Evolutionary conservation across 495 filamentous ascomycete genomes (phyloP), one percentile per base, ranked within the genome.

Genomic region (Podospora tetraspora): DNA sequence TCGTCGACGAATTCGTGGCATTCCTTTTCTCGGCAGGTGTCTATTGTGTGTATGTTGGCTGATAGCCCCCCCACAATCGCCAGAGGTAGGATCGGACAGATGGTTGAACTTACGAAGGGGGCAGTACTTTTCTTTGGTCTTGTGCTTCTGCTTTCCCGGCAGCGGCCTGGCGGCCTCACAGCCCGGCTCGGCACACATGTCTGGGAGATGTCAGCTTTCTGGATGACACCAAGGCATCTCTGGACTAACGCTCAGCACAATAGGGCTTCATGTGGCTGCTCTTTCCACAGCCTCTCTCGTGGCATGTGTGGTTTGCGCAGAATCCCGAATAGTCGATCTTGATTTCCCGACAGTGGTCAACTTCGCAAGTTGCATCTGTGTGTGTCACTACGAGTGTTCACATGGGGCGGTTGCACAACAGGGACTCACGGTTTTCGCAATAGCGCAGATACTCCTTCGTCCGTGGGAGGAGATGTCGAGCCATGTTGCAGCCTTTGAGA

Each of bases 341-440:
- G 23, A 62, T 61, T 12, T 65, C 61, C 1, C 21, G 32, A 32
- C 78, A 80, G 3, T 61, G 64, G 11, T 43, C 24, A 8, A 60
- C 68, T 1, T 72, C 61, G 66, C 78, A 80, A 37, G 62, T 70
- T 34, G 71, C 75, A 21, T 79, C 78, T 80, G 62, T n/a, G 24
- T 27, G 27, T 34, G 22, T 62, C 25, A 62, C 25, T 32, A 59
- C 30, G 29, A 56, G 64, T 10, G 34, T 57, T 0, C 16, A 6
- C 32, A 29, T 24, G 16, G 56, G 63, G 61, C n/a, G 23, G 21
- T 25, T 12, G 2, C n/a, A 30, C 6, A 32, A 43, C 11, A 24
- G 24, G 24, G 3, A 68, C 78, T 66, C 29, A 79, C 78, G 78
- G 1, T 69, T 37, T 19, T 64, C 66, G 37, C 78, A 79, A 29